Evolutionary conservation across 1,139 yeast genomes (phyloP), one percentile per base, ranked within the genome.

Genomic region (Geotrichum carabidarum): DNA sequence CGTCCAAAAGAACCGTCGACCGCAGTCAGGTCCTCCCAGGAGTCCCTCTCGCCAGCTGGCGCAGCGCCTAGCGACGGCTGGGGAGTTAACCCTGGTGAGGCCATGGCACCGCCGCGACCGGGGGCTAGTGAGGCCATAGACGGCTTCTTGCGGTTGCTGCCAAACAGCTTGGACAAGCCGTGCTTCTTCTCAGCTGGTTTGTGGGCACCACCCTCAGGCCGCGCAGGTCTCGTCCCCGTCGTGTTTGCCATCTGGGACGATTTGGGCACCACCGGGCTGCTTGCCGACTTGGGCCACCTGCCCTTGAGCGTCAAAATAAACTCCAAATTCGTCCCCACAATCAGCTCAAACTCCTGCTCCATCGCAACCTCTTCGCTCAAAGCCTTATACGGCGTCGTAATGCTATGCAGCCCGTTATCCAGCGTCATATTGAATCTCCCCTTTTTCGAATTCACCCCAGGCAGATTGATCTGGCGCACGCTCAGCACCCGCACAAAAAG

Each of bases 331-430:
- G 80, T 81, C 46, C 80, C 81, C 15, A 87, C 93, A 2, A 88
- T 77, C 35, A 89, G 74, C 67, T 91, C 98, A 68, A 90, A 90
- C 66, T 93, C 98, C 65, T 88, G 91, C 53, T 83, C 83, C 54
- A 91, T 74, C 8, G 70, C 58, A 30, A 83, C 74, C 30, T 72
- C 69, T 48, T 68, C 68, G 8, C 72, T 68, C 57, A 87, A 65
- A 5, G 74, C 69, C 63, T 80, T 77, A 68, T 77, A 79, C 22
- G 88, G 84, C 0, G 97, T 91, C 46, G 84, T 81, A 49, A 90
- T 82, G 57, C 93, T 82, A 66, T 93, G 96, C 43, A 85, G 82
- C 1, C 97, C 96, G 68, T 93, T 93, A 68, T 93, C 98, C 61
- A 93, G 74, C 7, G 89, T 82, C 45, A 90, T 66, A 45, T 83